Evolutionary conservation across 2,329 filamentous ascomycete genomes (phyloP), one percentile per base, ranked within the genome.

Genomic region (Epichloe brachyelytri): DNA sequence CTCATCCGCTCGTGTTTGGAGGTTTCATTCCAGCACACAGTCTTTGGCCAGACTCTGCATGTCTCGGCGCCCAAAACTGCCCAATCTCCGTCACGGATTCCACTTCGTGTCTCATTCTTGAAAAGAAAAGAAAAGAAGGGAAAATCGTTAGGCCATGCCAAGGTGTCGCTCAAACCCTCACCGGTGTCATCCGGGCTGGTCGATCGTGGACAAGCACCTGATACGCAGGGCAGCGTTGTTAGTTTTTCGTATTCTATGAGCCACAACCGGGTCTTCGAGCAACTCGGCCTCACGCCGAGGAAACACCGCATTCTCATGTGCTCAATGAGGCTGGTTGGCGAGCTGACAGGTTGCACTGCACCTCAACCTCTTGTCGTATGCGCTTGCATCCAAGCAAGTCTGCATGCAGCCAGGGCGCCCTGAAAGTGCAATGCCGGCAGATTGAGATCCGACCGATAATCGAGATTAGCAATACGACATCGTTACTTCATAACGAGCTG

Each of bases 21-120:
- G 15, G 43, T 48, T 33, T 7, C 48, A 49, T 49, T 49, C 48
- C 48, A 43, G 46, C 20, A 30, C 36, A n/a, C 2, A 48, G 36
- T 26, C 39, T 41, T 49, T 26, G 36, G 30, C 39, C 20, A 17
- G 19, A 15, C 12, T 37, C 47, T 43, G 47, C 47, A 36, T 43
- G 48, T 49, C 40, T 49, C 22, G 40, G 48, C 2, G 5, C 33
- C 17, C 40, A 22, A 30, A 11, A 49, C 26, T n/a, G 14, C 30
- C 39, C 39, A 49, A 43, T 49, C 30, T 49, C 39, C 39, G 40
- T 20, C 26, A 26, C 22, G 26, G 15, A 44, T 30, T 26, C 26
- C 43, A 20, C 19, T 5, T 17, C 11, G 8, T 41, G 30, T 30
- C 10, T 30, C 30, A 10, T 30, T 30, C 30, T 30, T 11, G 30